Percentiles rank a stretch among this genome's conserved stretches.
These are phyloP conservation scores for Tricholoma bakamatsutake DNA, from an alignment of 768 basidiomycete species.

Conservation along the genomic window DNA sequence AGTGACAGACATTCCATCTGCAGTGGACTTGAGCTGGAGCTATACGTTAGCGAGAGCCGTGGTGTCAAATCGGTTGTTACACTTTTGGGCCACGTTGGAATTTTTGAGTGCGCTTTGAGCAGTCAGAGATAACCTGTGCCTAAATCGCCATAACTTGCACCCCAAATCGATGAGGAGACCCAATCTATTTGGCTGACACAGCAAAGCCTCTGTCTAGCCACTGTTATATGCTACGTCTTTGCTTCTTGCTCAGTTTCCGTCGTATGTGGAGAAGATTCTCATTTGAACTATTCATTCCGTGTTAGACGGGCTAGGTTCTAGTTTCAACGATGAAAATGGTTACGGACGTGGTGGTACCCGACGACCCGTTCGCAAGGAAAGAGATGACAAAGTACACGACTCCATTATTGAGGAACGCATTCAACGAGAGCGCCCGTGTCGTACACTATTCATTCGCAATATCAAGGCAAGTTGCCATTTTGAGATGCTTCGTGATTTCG, in stretches of 20 bases:
- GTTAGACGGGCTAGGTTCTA: slow-evolving; percentile 59
- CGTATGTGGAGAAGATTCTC: slow-evolving; percentile 38
- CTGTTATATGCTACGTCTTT: slow-evolving; percentile 39
- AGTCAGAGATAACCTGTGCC: slow-evolving; percentile 18
- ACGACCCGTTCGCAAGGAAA: slow-evolving; percentile 61
- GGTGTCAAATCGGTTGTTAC: slow-evolving; percentile 11
- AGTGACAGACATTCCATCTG: slow-evolving; percentile 27
- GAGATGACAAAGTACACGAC: slow-evolving; percentile 86
- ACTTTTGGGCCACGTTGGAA: slow-evolving; percentile 9
- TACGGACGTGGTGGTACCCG: slow-evolving; percentile 19
- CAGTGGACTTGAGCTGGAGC: slow-evolving; percentile 40
- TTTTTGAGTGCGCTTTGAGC: slow-evolving; percentile 21
- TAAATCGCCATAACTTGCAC: slow-evolving; percentile 3
- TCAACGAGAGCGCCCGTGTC: slow-evolving; percentile 88
- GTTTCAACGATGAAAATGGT: slow-evolving; percentile 48
- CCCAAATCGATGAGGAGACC: slow-evolving; percentile 9
- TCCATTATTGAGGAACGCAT: slow-evolving; percentile 93
- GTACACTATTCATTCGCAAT: slow-evolving; percentile 95
- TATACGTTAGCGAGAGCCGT: slow-evolving; percentile 42
- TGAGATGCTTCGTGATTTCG: slow-evolving; percentile 14
- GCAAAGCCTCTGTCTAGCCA: slow-evolving; percentile 31
- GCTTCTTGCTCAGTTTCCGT: slow-evolving; percentile 34
- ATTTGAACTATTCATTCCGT: slow-evolving; percentile 43
- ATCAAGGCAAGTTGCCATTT: slow-evolving; percentile 75
- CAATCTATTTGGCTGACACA: slow-evolving; percentile 19